These are phyloP conservation scores for Amylostereum areolatum DNA, from an alignment of 1,284 basidiomycete genomes.

Conservation along the genomic window DNA sequence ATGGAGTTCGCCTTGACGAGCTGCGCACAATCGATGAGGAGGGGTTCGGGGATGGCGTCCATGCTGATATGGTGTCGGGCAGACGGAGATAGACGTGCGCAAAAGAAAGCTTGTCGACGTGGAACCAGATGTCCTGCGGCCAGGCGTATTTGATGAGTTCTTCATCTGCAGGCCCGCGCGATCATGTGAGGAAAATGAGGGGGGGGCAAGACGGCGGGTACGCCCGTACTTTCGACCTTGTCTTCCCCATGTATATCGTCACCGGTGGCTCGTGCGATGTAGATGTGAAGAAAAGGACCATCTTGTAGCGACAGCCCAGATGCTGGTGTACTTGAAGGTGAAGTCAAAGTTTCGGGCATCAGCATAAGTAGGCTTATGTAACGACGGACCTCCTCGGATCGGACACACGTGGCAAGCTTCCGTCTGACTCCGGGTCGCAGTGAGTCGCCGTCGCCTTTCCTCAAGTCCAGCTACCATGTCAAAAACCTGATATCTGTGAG, in stretches of 20 bases:
- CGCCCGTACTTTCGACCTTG: conserved; percentile 85
- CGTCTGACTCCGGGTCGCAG: no score
- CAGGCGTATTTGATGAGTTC: conserved; percentile 90
- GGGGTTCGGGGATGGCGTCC: conserved; percentile 79
- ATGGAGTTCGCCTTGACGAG: conserved; percentile 98
- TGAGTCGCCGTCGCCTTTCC: background rate
- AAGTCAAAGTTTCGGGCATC: no score
- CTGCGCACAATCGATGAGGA: conserved; percentile 87
- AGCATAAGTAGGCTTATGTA: no score
- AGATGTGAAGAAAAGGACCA: conserved; percentile 71
- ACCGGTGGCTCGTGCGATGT: conserved; percentile 59
- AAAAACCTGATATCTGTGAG: conserved; percentile 9
- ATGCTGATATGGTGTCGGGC: conserved; percentile 62
- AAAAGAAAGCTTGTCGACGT: conserved; percentile 88
- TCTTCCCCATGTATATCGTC: conserved; percentile 93
- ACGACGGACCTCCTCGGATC: background rate
- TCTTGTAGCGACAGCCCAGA: conserved; percentile 24
- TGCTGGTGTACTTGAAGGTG: no score
- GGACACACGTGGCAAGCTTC: no score
- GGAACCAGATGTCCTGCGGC: conserved; percentile 78
- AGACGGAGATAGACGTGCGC: conserved; percentile 94
- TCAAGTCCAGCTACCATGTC: background rate
- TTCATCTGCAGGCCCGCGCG: conserved; percentile 58
- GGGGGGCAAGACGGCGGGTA: conserved; percentile 4
- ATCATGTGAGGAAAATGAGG: background rate